Conservation (phyloP, 331 rosid species). For the Cydonia oblonga region DNA sequence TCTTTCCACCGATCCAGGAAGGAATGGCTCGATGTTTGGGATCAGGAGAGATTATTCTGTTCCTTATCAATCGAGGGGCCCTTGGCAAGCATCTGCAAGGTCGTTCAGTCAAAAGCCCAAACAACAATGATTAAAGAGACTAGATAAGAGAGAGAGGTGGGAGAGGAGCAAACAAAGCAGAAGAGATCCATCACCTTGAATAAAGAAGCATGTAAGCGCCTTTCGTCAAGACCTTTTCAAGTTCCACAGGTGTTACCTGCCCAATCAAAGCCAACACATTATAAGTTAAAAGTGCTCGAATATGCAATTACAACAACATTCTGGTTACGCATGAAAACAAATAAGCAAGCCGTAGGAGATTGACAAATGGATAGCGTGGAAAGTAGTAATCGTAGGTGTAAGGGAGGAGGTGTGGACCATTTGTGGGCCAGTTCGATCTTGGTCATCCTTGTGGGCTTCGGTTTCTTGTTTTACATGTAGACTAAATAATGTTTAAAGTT, state of each 20-base stretch:
- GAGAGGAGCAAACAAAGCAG: background rate
- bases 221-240: conserved; percentile 61
- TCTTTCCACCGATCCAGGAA: conserved; percentile 34
- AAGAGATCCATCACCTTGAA: conserved; percentile 51
- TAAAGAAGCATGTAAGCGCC: conserved; percentile 96
- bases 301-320: background rate
- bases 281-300: background rate
- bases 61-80: conserved; percentile 74
- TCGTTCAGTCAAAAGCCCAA: conserved; percentile 8
- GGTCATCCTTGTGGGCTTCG: background rate
- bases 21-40: conserved; percentile 30
- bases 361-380: background rate
- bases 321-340: background rate
- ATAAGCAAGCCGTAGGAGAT: background rate
- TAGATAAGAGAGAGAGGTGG: background rate
- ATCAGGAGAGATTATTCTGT: conserved; percentile 32
- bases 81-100: conserved; percentile 75
- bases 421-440: background rate
- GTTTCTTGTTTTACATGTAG: background rate
- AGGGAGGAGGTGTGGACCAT: background rate
- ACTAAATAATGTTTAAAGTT: background rate
- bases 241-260: conserved; percentile 69
- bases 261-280: conserved; percentile 12
- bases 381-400: no score
- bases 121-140: background rate